Evolutionary conservation across 306 rosid species (phyloP).

Genomic region (Arachis stenosperma): DNA sequence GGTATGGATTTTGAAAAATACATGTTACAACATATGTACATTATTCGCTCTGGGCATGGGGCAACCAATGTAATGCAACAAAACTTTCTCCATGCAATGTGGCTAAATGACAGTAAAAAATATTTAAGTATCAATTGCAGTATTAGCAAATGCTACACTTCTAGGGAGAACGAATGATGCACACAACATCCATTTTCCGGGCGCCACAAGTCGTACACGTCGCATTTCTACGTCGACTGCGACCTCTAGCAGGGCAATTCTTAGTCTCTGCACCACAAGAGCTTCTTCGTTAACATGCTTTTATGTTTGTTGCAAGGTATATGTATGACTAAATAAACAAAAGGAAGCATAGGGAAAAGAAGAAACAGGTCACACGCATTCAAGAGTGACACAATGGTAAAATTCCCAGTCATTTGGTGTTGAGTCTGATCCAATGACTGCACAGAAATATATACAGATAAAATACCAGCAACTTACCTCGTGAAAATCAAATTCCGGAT

Average conservation of each 20-base stretch:
- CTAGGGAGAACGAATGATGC: conserved; percentile 87
- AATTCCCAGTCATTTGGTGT: conserved; percentile 17
- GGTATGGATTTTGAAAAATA: neutral
- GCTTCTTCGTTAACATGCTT: neutral
- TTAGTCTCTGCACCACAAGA: conserved; percentile 66
- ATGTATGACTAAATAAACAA: neutral
- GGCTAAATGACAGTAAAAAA: conserved; percentile 30
- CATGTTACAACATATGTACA: conserved; percentile 25
- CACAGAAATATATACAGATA: conserved; percentile 20
- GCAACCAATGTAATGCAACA: conserved; percentile 13
- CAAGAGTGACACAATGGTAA: conserved; percentile 23
- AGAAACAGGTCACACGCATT: neutral
- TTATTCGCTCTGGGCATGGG: neutral
- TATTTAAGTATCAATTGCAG: conserved; percentile 40
- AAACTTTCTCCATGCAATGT: conserved; percentile 7
- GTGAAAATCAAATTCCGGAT: conserved; percentile 95
- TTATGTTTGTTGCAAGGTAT: conserved; percentile 12
- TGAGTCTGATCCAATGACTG: conserved; percentile 17
- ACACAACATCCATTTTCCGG: conserved; percentile 96
- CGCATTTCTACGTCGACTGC: conserved; percentile 81
- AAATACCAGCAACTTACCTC: conserved; percentile 58
- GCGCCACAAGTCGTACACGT: conserved; percentile 86
- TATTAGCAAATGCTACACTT: conserved; percentile 72
- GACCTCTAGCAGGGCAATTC: conserved; percentile 77
- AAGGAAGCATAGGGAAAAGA: neutral